Conservation (phyloP, 2,329 filamentous ascomycete genomes). For the Podosphaera leucotricha region DNA sequence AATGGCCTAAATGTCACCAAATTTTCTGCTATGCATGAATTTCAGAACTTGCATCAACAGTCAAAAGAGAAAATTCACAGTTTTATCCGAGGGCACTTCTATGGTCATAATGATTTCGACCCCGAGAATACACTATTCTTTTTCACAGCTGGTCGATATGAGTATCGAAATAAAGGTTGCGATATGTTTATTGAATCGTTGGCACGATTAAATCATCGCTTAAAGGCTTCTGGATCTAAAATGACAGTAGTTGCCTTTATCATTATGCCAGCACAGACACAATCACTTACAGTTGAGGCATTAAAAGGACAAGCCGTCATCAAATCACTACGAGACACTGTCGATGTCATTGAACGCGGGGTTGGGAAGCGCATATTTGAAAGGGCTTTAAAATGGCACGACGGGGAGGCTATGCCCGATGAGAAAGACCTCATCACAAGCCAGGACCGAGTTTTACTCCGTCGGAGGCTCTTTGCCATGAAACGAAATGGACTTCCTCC, state of each 20-base stretch:
- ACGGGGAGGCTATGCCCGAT: slow-evolving; percentile 78
- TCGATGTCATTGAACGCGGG: slow-evolving; percentile 76
- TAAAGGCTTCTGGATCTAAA: slow-evolving; percentile 68
- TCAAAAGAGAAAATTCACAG: slow-evolving; percentile 97
- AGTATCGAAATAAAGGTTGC: slow-evolving; percentile 95
- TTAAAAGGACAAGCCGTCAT: slow-evolving; percentile 93
- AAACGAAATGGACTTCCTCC: slow-evolving; percentile 76
- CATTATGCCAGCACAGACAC: slow-evolving; percentile 95
- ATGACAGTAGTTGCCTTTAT: slow-evolving; percentile 93
- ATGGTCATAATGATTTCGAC: slow-evolving; percentile 93
- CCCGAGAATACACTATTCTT: slow-evolving; percentile 92
- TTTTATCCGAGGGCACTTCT: slow-evolving; percentile 94
- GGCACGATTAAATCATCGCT: slow-evolving; percentile 76
- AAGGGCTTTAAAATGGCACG: slow-evolving; percentile 82
- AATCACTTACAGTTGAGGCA: slow-evolving; percentile 82
- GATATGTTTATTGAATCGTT: slow-evolving; percentile 99
- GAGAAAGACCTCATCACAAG: slow-evolving; percentile 88
- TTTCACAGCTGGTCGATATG: slow-evolving; percentile 91
- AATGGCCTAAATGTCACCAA: slow-evolving; percentile 97
- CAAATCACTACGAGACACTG: slow-evolving; percentile 82
- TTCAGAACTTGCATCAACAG: slow-evolving; percentile 92
- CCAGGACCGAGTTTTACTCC: slow-evolving; percentile 78
- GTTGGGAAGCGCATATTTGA: slow-evolving; percentile 90
- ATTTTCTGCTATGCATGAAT: slow-evolving; percentile 95
- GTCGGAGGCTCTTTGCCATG: slow-evolving; percentile 85